These are phyloP conservation scores for Sclerotinia subarctica DNA, from an alignment of 2,329 filamentous ascomycete genomes.

Conservation along the genomic window DNA sequence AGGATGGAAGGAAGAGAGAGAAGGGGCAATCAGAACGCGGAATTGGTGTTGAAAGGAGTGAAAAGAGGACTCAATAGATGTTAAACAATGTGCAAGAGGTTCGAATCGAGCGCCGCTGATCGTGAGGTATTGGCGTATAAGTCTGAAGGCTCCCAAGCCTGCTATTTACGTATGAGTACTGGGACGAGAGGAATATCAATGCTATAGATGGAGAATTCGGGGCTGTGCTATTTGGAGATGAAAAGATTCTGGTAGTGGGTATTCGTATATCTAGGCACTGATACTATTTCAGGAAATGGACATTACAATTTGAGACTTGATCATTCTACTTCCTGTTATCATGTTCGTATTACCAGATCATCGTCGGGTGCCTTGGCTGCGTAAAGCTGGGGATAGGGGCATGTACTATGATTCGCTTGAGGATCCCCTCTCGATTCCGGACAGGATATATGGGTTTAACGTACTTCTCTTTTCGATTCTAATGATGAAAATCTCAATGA, in stretches of 20 bases:
- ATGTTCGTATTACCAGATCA: background rate
- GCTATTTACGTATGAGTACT: background rate
- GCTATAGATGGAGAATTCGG: background rate
- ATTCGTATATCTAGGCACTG: background rate
- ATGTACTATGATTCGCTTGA: slow-evolving; percentile 5
- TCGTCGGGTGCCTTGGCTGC: background rate
- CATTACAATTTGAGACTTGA: background rate
- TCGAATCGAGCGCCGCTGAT: background rate
- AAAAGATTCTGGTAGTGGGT: background rate
- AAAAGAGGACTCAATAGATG: background rate
- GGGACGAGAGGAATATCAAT: background rate
- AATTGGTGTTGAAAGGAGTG: background rate
- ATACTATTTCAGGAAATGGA: slow-evolving; percentile 1
- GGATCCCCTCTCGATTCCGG: background rate
- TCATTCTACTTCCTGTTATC: background rate
- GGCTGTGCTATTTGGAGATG: background rate
- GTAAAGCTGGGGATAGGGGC: background rate
- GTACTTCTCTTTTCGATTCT: background rate
- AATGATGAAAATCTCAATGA: background rate
- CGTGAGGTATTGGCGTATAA: background rate
- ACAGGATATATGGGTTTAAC: background rate
- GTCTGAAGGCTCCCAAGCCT: background rate
- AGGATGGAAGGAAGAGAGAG: background rate
- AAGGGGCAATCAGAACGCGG: background rate
- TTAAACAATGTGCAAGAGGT: background rate